Conservation (phyloP, 1,284 basidiomycete species). For the Tilletia caries region DNA sequence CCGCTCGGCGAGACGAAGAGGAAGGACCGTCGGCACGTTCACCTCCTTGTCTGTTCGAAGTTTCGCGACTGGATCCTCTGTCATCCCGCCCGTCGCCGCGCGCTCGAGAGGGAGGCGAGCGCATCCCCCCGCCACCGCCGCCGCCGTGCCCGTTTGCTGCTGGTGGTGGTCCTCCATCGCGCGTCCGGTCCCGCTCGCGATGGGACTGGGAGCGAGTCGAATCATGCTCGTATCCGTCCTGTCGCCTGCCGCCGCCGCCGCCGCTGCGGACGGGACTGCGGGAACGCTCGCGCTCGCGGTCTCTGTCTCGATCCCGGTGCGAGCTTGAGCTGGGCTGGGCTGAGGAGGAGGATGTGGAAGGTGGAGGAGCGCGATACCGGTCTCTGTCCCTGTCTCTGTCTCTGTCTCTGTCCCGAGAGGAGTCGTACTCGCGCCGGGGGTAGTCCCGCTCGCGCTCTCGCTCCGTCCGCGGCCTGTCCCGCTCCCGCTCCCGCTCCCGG, state of each 20-base stretch:
- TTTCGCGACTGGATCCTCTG: neutral
- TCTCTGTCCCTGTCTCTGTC: neutral
- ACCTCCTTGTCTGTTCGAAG: neutral
- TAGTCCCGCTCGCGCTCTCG: no score
- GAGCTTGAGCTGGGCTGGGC: neutral
- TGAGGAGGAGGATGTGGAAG: neutral
- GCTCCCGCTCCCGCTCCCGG: no score
- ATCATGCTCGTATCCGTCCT: slow-evolving; percentile 49
- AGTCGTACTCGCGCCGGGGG: neutral
- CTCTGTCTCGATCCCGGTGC: neutral
- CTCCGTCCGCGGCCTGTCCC: no score
- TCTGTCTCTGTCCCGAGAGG: neutral
- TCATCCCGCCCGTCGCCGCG: neutral
- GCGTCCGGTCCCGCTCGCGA: neutral
- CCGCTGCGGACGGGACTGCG: no score
- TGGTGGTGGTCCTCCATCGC: no score
- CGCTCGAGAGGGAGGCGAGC: no score
- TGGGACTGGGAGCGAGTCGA: neutral
- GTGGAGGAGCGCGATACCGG: neutral
- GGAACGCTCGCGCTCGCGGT: neutral
- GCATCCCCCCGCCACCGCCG: no score
- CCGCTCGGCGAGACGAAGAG: slow-evolving; percentile 43
- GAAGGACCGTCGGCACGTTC: no score
- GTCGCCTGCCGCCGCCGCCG: slow-evolving; percentile 30
- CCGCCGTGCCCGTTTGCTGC: no score